Evolutionary conservation across 306 rosid genomes (phyloP).

Genomic region (Medicago truncatula): DNA sequence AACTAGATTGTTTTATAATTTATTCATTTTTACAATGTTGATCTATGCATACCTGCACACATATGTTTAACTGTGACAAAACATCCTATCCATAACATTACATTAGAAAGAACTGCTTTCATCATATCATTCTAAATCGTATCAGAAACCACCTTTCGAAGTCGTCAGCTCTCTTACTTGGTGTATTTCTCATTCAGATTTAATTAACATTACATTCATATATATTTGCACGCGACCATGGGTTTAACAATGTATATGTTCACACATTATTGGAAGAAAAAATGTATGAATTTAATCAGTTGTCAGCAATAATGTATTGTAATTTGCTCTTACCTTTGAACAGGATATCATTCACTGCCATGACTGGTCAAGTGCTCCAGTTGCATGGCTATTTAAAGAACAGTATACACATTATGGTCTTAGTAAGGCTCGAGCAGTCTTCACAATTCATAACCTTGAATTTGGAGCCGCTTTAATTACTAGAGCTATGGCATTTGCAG

Average conservation of each 20-base stretch:
- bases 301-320: conserved; percentile 32
- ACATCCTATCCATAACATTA: conserved; percentile 25
- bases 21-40: conserved; percentile 3
- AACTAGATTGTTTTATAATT: conserved; percentile 2
- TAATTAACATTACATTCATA: conserved; percentile 2
- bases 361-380: conserved; percentile 99
- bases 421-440: conserved; percentile 78
- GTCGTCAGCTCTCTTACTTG: neutral
- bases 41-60: neutral
- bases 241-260: conserved; percentile 20
- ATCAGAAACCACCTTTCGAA: conserved; percentile 26
- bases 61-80: conserved; percentile 1
- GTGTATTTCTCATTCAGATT: conserved; percentile 21
- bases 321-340: conserved; percentile 46
- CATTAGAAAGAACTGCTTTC: conserved; percentile 8
- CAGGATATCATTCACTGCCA: conserved; percentile 99
- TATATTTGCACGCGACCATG: conserved; percentile 1
- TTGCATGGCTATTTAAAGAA: conserved; percentile 95
- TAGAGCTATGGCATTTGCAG: conserved; percentile 72
- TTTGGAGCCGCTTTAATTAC: conserved; percentile 78
- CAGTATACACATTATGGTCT: conserved; percentile 81
- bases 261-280: conserved; percentile 5
- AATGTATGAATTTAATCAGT: conserved; percentile 4
- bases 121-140: conserved; percentile 28
- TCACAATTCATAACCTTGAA: conserved; percentile 98